phyloP scores from a whole-genome alignment of 2,329 filamentous ascomycete genomes.

The Fusarium haematococcum region DNA sequence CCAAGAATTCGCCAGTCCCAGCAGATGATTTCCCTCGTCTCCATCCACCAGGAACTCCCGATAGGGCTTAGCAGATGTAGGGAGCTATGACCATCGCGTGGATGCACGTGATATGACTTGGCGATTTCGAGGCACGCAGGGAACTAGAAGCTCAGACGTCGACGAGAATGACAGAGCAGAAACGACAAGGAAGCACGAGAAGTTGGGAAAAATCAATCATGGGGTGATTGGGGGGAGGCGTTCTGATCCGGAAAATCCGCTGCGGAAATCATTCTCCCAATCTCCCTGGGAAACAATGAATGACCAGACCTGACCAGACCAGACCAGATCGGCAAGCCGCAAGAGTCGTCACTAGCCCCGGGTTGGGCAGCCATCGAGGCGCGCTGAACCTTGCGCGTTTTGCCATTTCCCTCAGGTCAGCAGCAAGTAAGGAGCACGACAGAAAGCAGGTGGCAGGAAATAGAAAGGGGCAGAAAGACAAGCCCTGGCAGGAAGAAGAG shows the following conservation, averaged over 20 bases:
- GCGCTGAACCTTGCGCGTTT: constrained; percentile 22
- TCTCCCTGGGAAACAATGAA: constrained; percentile 19
- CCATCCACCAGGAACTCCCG: constrained; percentile 21
- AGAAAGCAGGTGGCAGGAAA: constrained; percentile 36
- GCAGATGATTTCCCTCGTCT: constrained; percentile 21
- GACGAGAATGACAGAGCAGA: not conserved
- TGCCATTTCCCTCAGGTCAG: constrained; percentile 11
- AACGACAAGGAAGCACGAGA: constrained; percentile 3
- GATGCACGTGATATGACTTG: constrained; percentile 42
- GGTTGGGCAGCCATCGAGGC: constrained; percentile 39
- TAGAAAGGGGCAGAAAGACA: constrained; percentile 15
- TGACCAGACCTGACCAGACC: not conserved
- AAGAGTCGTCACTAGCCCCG: constrained; percentile 22
- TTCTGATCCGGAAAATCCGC: constrained; percentile 7
- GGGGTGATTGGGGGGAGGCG: constrained; percentile 14
- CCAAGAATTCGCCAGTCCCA: constrained; percentile 22
- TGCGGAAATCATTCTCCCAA: constrained; percentile 14
- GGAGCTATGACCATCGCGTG: constrained; percentile 46
- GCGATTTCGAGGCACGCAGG: constrained; percentile 11
- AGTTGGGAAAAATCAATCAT: not conserved
- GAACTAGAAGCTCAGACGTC: not conserved
- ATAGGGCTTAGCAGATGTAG: constrained; percentile 42
- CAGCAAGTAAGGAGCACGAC: constrained; percentile 23
- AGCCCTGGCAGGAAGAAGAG: constrained; percentile 40
- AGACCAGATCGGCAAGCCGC: constrained; percentile 31